Evolutionary conservation across 108 stramenopile genomes (phyloP).

Genomic region (Cyclotella choctawhatcheeana): DNA sequence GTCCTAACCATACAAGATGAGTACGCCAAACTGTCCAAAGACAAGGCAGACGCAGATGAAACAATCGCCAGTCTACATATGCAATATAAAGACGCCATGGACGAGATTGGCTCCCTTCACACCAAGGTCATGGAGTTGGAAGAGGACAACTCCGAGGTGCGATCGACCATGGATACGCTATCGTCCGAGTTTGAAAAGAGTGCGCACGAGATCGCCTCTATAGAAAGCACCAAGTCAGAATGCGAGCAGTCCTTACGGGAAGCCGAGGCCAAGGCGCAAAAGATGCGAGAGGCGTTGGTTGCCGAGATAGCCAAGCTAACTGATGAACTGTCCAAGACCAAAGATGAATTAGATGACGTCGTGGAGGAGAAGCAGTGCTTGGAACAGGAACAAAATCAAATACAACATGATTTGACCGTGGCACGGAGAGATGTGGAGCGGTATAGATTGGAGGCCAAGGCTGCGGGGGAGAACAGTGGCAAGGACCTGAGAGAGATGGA

Average conservation of each 20-base stretch:
- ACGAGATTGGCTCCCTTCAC: slow-evolving; percentile 41
- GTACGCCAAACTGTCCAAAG: slow-evolving; percentile 49
- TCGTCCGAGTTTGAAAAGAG: slow-evolving; percentile 48
- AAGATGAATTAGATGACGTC: slow-evolving; percentile 40
- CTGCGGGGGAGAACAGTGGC: neutral
- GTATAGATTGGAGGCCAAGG: slow-evolving; percentile 26
- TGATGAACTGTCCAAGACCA: slow-evolving; percentile 25
- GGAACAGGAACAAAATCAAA: slow-evolving; percentile 27
- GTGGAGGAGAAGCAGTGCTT: slow-evolving; percentile 34
- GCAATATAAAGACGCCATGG: slow-evolving; percentile 50
- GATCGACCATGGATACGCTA: slow-evolving; percentile 49
- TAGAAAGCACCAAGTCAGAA: slow-evolving; percentile 41
- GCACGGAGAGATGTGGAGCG: slow-evolving; percentile 41
- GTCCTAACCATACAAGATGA: slow-evolving; percentile 55
- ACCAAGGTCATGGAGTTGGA: slow-evolving; percentile 37
- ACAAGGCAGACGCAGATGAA: slow-evolving; percentile 45
- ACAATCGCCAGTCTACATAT: slow-evolving; percentile 31
- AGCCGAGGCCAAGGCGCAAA: slow-evolving; percentile 18
- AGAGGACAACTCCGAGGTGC: slow-evolving; percentile 46
- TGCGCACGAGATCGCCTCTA: slow-evolving; percentile 39
- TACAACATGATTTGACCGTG: slow-evolving; percentile 32
- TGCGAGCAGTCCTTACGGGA: neutral
- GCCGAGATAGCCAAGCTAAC: slow-evolving; percentile 39
- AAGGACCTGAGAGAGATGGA: slow-evolving; percentile 33
- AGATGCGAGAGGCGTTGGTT: slow-evolving; percentile 38